Evolutionary conservation across 192 early-diverging fungal species (phyloP).

Genomic region (Rhizophagus prolifer): DNA sequence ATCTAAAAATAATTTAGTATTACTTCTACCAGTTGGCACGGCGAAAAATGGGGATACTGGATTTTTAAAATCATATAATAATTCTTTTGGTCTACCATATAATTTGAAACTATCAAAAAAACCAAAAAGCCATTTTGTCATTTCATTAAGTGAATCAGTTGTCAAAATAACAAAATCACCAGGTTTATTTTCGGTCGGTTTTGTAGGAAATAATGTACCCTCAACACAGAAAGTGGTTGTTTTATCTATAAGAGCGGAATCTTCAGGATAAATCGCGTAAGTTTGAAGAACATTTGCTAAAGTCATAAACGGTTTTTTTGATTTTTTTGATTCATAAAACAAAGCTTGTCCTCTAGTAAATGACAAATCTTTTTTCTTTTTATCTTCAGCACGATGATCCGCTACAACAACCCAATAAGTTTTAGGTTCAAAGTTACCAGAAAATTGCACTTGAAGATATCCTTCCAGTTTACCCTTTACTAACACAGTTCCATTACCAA

Average conservation of each 20-base stretch:
- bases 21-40: slow-evolving; percentile 20
- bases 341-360: slow-evolving; percentile 47
- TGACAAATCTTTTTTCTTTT: slow-evolving; percentile 49
- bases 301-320: slow-evolving; percentile 48
- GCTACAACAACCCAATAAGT: slow-evolving; percentile 52
- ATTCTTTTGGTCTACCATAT: slow-evolving; percentile 42
- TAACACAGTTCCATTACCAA: slow-evolving; percentile 52
- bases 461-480: slow-evolving; percentile 56
- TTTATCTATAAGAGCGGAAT: slow-evolving; percentile 40
- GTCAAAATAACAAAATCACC: slow-evolving; percentile 34
- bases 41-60: slow-evolving; percentile 26
- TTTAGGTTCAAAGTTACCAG: slow-evolving; percentile 48
- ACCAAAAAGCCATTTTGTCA: slow-evolving; percentile 44
- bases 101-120: slow-evolving; percentile 46
- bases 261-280: slow-evolving; percentile 57
- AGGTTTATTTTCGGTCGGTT: slow-evolving; percentile 12
- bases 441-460: slow-evolving; percentile 54
- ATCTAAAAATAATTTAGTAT: slow-evolving; percentile 21
- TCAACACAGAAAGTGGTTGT: slow-evolving; percentile 42
- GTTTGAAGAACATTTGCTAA: slow-evolving; percentile 55
- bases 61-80: slow-evolving; percentile 37
- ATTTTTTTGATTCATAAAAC: slow-evolving; percentile 53
- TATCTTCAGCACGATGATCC: slow-evolving; percentile 51
- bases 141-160: slow-evolving; percentile 34
- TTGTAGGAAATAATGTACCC: slow-evolving; percentile 35